Evolutionary conservation across 129 eudicot species (phyloP), one percentile per base, ranked within the genome.

Genomic region (Flaveria sonorensis): DNA sequence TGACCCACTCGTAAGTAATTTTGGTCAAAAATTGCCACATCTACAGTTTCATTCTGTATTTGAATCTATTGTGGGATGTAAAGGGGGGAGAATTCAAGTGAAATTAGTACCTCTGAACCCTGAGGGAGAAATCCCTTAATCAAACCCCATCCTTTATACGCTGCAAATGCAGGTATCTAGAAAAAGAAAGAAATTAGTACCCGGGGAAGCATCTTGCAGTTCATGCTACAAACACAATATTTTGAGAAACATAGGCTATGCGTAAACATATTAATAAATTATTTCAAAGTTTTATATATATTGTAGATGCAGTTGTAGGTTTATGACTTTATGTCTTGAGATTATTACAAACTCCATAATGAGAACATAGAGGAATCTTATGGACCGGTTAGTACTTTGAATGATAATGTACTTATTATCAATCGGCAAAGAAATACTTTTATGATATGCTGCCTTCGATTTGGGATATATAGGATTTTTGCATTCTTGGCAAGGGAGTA

Each of bases 121-220:
- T 72, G 87, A 18, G 96, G 85, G 77, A 89, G 48, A 79, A 94
- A 91, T 30, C 96, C 99, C 82, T 85, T 94, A 40, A 89, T 80
- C 72, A 94, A 78, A 40, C 96, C 96, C 81, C 83, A 89, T 39
- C 87, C 87, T 80, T 94, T 81, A 67, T 94, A 94, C 21, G 84
- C 89, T 57, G 97, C 98, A 77, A 88, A 93, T 70, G 77, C 99
- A 18, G 99, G 97, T 83, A 94, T 94, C 99, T 91, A 83, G 14
- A 80, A 28, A 8, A 63, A 72, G 63, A 23, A 28, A 9, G 0
- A 56, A 77, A 40, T 40, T 12, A n/a, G 13, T 18, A 52, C 14
- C 30, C 47, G 51, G 24, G 53, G 30, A 63, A 19, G 71, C 26
- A n/a, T 64, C 11, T 32, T 20, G 64, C 30, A 20, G 36, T 42